phyloP scores from a whole-genome alignment of 148 eudicot genomes.

The Oxyria digyna region DNA sequence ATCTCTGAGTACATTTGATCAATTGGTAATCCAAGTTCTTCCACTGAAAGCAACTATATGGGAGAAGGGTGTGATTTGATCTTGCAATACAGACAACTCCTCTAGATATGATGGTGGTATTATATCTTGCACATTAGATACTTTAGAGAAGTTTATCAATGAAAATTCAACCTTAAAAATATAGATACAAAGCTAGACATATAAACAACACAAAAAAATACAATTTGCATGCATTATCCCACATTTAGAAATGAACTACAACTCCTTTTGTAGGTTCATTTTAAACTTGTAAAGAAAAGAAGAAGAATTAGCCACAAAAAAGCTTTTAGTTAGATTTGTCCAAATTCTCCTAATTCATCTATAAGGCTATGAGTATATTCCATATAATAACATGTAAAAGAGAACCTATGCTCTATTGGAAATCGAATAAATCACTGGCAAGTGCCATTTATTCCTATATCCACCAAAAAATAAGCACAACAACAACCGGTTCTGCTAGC shows the following conservation, averaged over 20 bases:
- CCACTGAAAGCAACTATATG: constrained; percentile 58
- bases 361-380: neutral
- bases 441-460: neutral
- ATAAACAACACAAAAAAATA: neutral
- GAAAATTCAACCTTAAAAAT: neutral
- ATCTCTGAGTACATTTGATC: constrained; percentile 74
- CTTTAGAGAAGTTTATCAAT: neutral
- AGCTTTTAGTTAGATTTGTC: neutral
- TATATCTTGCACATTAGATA: constrained; percentile 45
- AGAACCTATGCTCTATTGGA: neutral
- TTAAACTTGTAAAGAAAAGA: neutral
- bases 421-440: neutral
- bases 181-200: neutral
- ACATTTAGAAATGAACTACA: neutral
- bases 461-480: neutral
- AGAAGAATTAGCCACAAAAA: neutral
- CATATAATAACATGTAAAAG: neutral
- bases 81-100: constrained; percentile 85
- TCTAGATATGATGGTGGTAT: constrained; percentile 80
- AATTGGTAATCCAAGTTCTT: constrained; percentile 63
- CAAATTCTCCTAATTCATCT: neutral
- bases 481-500: constrained; percentile 11
- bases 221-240: neutral
- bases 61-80: constrained; percentile 78
- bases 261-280: neutral